phyloP scores from a whole-genome alignment of 805 yeast species.

The Nakazawaea wyomingensis region DNA sequence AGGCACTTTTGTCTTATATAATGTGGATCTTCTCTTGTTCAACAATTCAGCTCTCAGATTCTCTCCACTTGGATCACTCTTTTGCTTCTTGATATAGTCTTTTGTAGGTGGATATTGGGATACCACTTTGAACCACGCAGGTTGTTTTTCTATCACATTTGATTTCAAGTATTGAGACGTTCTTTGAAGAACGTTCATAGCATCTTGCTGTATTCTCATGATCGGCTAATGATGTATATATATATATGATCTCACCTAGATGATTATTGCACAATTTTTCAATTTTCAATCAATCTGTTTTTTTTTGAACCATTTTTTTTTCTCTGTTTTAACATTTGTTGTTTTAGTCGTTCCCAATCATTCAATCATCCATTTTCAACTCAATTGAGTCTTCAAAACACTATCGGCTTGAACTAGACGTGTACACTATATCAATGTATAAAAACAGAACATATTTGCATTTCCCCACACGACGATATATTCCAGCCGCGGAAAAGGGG shows the following conservation, averaged over 20 bases:
- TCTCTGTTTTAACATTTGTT: too few relatives aligned
- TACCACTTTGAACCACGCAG: slow-evolving; percentile 87
- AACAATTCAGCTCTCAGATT: slow-evolving; percentile 17
- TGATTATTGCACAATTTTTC: not conserved
- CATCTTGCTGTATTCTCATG: slow-evolving; percentile 74
- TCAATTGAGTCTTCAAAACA: too few relatives aligned
- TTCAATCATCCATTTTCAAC: too few relatives aligned
- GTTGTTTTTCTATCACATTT: slow-evolving; percentile 66
- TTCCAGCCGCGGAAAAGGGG: too few relatives aligned
- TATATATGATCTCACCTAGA: too few relatives aligned
- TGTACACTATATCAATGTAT: too few relatives aligned
- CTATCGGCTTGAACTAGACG: too few relatives aligned
- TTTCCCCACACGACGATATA: too few relatives aligned
- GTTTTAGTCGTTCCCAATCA: too few relatives aligned
- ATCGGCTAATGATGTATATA: not conserved
- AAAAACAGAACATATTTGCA: too few relatives aligned
- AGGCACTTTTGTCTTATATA: slow-evolving; percentile 44
- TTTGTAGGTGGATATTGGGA: slow-evolving; percentile 76
- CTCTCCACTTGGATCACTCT: slow-evolving; percentile 20
- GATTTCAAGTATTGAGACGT: slow-evolving; percentile 71
- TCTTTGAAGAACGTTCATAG: slow-evolving; percentile 71
- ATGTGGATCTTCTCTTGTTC: slow-evolving; percentile 16
- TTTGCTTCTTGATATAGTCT: slow-evolving; percentile 45
- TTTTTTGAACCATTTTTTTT: too few relatives aligned
- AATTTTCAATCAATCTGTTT: not conserved